Base-by-base conservation (phyloP, 768 basidiomycete species). In the Piloderma croceum region DNA sequence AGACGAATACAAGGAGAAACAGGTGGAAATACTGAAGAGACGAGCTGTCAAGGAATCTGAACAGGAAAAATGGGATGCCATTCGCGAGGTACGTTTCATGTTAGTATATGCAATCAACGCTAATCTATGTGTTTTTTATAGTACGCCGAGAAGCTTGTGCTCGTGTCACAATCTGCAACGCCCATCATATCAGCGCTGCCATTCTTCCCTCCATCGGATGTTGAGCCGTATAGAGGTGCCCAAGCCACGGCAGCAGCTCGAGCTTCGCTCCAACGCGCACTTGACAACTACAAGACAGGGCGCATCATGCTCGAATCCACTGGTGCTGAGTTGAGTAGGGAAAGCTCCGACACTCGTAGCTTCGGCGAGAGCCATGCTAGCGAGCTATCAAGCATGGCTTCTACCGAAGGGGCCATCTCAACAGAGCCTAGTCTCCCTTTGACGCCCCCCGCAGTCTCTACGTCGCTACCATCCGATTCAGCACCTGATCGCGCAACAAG, bases 351-450 rank as follows among this genome's bases (percentile, higher is more conserved):
- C 52, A 85, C 83, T 0, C 76, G 76, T 42, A 88, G 83, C 60
- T 91, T 91, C 54, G 89, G 89, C 15, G 84, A 83, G 60, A 90
- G 80, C 27, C 89, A 91, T 51, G 84, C 83, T 0, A 69, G 63
- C 24, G 89, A 90, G 61, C 69, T 91, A 24, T 72, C 73, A 13
- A 70, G 65, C 48, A 78, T 88, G 38, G 61, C 62, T 36, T 55
- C 69, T 10, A 54, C 57, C 1, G 47, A 54, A 18, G 41, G 48
- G 5, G 51, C 47, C 20, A 45, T 51, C 19, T 37, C 49, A 25
- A 50, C 46, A 34, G 61, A 65, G 41, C 62, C 65, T 15, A 58
- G 57, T 34, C 54, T 70, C n/a, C 61, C 71, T 3, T 18, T 70
- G 29, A 68, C 73, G 1, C 69, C 77, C 9, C 73, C 72, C 0